Percentiles rank a stretch among this genome's conserved stretches.
These are phyloP conservation scores for Myotisia sp. DNA, from an alignment of 2,329 filamentous ascomycete species.

Conservation along the genomic window DNA sequence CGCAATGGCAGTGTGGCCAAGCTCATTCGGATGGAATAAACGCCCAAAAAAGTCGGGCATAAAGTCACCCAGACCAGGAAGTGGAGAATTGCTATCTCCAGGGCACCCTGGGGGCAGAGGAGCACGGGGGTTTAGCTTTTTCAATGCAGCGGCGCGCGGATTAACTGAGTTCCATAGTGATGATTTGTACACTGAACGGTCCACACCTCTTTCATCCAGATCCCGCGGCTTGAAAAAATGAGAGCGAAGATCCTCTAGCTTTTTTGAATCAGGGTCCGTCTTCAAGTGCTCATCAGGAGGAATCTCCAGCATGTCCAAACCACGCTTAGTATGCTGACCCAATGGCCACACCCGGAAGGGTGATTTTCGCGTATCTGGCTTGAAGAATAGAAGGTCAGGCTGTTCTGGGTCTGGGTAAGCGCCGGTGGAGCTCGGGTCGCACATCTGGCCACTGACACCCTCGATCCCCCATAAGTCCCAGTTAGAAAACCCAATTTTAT, in stretches of 20 bases:
- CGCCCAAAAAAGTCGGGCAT: slow-evolving; percentile 20
- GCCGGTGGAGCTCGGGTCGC: slow-evolving; percentile 12
- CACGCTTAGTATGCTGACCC: slow-evolving; percentile 1
- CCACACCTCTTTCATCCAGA: slow-evolving; percentile 6
- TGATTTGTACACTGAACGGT: slow-evolving; percentile 14
- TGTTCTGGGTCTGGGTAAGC: slow-evolving; percentile 19
- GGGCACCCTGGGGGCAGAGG: slow-evolving; percentile 18
- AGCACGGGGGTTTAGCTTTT: slow-evolving; percentile 14
- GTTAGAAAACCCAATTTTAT: slow-evolving; percentile 14
- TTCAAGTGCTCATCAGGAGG: too few relatives aligned
- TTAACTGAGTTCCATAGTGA: slow-evolving; percentile 15
- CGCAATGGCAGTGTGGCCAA: slow-evolving; percentile 13
- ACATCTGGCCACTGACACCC: slow-evolving; percentile 21
- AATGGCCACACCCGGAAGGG: slow-evolving; percentile 2
- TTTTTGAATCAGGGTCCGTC: too few relatives aligned
- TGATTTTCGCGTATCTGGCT: slow-evolving; percentile 14
- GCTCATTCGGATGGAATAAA: slow-evolving; percentile 24
- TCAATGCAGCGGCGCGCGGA: slow-evolving; percentile 14
- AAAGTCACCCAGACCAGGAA: slow-evolving; percentile 11
- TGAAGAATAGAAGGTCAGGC: slow-evolving; percentile 23
- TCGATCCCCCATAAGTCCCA: slow-evolving; percentile 20
- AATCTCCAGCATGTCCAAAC: background rate
- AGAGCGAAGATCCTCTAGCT: too few relatives aligned
- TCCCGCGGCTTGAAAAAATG: slow-evolving; percentile 1
- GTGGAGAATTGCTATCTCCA: slow-evolving; percentile 14